phyloP scores from a whole-genome alignment of 2,329 filamentous ascomycete genomes.

The Cladophialophora bantiana region DNA sequence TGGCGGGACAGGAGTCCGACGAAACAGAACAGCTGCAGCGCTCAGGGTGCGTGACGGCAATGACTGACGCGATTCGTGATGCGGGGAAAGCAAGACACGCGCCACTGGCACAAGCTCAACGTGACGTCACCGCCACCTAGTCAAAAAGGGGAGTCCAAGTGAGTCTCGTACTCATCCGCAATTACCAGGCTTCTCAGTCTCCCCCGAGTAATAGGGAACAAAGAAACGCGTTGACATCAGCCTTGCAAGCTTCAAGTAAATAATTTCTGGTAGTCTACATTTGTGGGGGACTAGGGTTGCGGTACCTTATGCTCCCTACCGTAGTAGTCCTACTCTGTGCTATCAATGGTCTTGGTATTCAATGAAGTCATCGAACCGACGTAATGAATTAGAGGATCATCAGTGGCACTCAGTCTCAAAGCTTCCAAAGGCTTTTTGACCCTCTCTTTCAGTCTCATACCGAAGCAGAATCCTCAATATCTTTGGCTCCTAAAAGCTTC shows the following conservation, averaged over 20 bases:
- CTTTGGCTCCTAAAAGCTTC: neutral
- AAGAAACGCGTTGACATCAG: neutral
- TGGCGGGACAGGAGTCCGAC: conserved; percentile 22
- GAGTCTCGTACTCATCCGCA: too few species aligned
- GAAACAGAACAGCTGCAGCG: conserved; percentile 17
- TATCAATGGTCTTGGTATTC: conserved; percentile 19
- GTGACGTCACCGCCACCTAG: conserved; percentile 11
- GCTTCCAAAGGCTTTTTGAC: neutral
- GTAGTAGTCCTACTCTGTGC: neutral
- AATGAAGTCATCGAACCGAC: conserved; percentile 22
- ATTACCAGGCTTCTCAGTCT: neutral
- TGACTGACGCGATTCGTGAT: conserved; percentile 27
- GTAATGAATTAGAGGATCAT: conserved; percentile 9
- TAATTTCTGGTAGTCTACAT: neutral
- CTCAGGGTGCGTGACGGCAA: conserved; percentile 15
- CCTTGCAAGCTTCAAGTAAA: neutral
- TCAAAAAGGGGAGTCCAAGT: neutral
- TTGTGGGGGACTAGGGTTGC: too few species aligned
- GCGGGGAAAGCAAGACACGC: conserved; percentile 30
- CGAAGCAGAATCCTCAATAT: neutral
- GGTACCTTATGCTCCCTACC: too few species aligned
- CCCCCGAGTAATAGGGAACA: neutral
- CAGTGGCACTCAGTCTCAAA: neutral
- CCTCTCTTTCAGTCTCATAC: conserved; percentile 9
- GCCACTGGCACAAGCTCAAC: conserved; percentile 12